These are phyloP conservation scores for Ceratobasidium sp. DNA, from an alignment of 1,284 basidiomycete genomes.

Conservation along the genomic window DNA sequence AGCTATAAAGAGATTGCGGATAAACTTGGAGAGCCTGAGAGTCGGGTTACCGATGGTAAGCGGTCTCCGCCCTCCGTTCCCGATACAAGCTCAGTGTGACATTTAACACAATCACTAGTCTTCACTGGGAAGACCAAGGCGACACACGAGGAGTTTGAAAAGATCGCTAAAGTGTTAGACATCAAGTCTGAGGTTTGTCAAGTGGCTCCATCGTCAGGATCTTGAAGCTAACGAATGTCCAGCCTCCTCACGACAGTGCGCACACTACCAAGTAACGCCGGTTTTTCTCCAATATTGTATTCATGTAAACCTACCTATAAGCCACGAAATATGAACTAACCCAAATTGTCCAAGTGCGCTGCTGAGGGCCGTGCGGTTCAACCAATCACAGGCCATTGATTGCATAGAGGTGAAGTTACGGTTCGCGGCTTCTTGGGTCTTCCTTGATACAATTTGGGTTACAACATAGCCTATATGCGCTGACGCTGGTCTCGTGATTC, in stretches of 20 bases:
- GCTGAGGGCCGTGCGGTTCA: not conserved
- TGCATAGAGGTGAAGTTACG: not conserved
- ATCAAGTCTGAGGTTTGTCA: constrained; percentile 3
- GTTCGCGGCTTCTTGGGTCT: constrained; percentile 4
- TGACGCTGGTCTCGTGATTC: not conserved
- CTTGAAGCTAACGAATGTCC: not conserved
- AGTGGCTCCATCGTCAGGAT: not conserved
- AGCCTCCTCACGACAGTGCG: constrained; percentile 14
- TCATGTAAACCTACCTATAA: not conserved
- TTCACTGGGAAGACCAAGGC: constrained; percentile 21
- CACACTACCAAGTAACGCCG: constrained; percentile 1
- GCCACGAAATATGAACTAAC: not conserved
- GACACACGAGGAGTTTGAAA: constrained; percentile 18
- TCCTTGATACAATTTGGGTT: not conserved
- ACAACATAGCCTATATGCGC: not conserved
- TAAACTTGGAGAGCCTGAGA: constrained; percentile 16
- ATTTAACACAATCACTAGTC: constrained; percentile 15
- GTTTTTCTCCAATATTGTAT: constrained; percentile 13
- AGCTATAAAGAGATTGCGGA: constrained; percentile 12
- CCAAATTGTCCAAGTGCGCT: not conserved
- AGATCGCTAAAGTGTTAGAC: constrained; percentile 19
- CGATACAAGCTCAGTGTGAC: not conserved
- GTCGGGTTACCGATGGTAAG: constrained; percentile 18
- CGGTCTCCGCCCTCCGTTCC: not conserved
- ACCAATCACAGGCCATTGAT: constrained; percentile 5